These are phyloP conservation scores for Phialocephala subalpina DNA, from an alignment of 2,329 filamentous ascomycete species.

Conservation along the genomic window DNA sequence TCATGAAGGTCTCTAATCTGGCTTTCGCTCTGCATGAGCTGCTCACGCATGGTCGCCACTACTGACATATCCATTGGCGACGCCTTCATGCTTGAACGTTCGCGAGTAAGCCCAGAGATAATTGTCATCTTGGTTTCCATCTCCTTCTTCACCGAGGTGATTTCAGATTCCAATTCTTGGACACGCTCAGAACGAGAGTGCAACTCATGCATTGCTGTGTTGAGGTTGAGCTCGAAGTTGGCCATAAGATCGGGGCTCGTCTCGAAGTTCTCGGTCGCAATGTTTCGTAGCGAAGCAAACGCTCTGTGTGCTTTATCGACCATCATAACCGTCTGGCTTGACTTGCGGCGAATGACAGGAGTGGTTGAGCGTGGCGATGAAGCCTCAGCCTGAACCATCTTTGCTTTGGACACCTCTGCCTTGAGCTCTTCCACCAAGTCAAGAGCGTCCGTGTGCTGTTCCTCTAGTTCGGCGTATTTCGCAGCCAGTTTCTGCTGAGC, in stretches of 20 bases:
- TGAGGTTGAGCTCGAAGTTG: slow-evolving; percentile 91
- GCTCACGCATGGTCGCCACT: slow-evolving; percentile 85
- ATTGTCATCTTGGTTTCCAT: slow-evolving; percentile 98
- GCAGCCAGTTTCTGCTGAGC: slow-evolving; percentile 76
- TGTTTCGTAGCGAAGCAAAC: slow-evolving; percentile 86
- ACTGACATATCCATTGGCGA: slow-evolving; percentile 92
- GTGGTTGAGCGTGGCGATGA: slow-evolving; percentile 69
- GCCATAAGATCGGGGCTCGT: slow-evolving; percentile 84
- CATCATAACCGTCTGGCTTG: slow-evolving; percentile 85
- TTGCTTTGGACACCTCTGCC: slow-evolving; percentile 82
- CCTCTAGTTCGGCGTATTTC: slow-evolving; percentile 84
- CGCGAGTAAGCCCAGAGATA: slow-evolving; percentile 91
- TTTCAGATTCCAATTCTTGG: slow-evolving; percentile 86
- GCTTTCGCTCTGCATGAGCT: slow-evolving; percentile 86
- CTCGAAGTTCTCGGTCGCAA: slow-evolving; percentile 88
- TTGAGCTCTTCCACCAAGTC: slow-evolving; percentile 92
- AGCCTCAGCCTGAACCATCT: slow-evolving; percentile 56
- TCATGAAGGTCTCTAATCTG: slow-evolving; percentile 79
- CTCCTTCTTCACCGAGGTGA: slow-evolving; percentile 86
- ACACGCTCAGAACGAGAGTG: slow-evolving; percentile 88
- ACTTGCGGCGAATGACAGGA: slow-evolving; percentile 90
- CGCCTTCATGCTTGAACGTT: slow-evolving; percentile 86
- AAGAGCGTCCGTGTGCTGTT: slow-evolving; percentile 81
- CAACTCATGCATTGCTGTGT: slow-evolving; percentile 91
- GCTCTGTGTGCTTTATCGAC: slow-evolving; percentile 93